These are phyloP conservation scores for Fagus sylvatica DNA, from an alignment of 306 rosid genomes.

Conservation along the genomic window DNA sequence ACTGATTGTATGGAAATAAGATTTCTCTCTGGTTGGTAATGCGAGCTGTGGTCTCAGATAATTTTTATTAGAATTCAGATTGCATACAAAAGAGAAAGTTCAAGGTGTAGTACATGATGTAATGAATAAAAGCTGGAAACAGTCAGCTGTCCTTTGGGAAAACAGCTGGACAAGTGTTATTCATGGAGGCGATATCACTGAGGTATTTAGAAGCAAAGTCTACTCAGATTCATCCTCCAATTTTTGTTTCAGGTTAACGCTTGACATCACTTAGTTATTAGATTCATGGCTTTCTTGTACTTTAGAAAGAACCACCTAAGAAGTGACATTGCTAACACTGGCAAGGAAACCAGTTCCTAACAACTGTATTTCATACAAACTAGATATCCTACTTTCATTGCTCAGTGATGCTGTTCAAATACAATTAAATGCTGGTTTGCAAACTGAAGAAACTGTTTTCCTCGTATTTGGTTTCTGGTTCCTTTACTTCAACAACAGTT, in stretches of 20 bases:
- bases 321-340: background rate
- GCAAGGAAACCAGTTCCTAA: background rate
- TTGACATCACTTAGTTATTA: background rate
- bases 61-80: slow-evolving; percentile 10
- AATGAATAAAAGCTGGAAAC: background rate
- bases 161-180: background rate
- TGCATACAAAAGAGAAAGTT: slow-evolving; percentile 8
- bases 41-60: slow-evolving; percentile 21
- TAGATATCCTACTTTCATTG: background rate
- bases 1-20: background rate
- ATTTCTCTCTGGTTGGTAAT: background rate
- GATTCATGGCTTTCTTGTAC: background rate
- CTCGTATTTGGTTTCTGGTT: background rate
- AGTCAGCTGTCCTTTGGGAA: background rate
- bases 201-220: background rate
- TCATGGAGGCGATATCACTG: background rate
- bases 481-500: background rate
- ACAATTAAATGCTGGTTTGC: background rate
- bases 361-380: background rate
- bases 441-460: background rate
- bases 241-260: background rate
- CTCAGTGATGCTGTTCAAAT: background rate
- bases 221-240: background rate
- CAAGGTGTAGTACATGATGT: slow-evolving; percentile 4
- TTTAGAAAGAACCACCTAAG: background rate